Base-by-base conservation (phyloP, 2,329 filamentous ascomycete genomes). In the Grosmannia clavigera region DNA sequence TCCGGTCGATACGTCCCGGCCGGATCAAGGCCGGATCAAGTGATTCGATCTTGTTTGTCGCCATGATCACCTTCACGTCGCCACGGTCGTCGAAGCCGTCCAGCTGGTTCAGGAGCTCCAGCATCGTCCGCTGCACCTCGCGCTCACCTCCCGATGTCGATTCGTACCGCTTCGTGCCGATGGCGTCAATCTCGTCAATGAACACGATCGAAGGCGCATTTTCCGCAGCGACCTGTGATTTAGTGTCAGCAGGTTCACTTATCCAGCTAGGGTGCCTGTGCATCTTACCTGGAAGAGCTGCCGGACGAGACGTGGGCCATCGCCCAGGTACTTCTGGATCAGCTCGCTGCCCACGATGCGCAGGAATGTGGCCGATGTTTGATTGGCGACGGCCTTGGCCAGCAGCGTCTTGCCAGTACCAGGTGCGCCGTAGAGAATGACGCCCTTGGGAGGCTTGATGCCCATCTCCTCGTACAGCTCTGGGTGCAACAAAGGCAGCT, bases 401-500 rank as follows among this genome's bases (percentile, higher is more conserved):
- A 99, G 79, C 3, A 96, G 79, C 5, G 92, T 97, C 78, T 97
- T 99, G 74, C 94, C 94, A 10, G 94, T 99, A 74, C 94, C 94
- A 0, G 94, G 94, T 5, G 90, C 91, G 76, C 94, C 94, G 72
- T 99, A 99, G 31, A 99, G 86, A 69, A 99, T 99, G 68, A 99
- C 94, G 81, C 94, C 94, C 82, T 99, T 99, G 63, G 94, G 94
- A 5, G 94, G 94, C 76, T 99, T 99, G 81, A 99, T 97, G 70
- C 94, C 94, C 94, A 99, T 99, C 78, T 99, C 94, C 74, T 99
- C 94, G 75, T 99, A 99, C 58, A 99, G 78, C 75, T 99, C 94
- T 0, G 94, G 94, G 72, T 99, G 94, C 62, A 99, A 80, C 64
- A 99, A 79, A 5, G 94, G 94, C 68, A 99, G 75, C 76, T 99